Evolutionary conservation across 1,139 yeast species (phyloP).

Genomic region (Kodamaea alishanica): DNA sequence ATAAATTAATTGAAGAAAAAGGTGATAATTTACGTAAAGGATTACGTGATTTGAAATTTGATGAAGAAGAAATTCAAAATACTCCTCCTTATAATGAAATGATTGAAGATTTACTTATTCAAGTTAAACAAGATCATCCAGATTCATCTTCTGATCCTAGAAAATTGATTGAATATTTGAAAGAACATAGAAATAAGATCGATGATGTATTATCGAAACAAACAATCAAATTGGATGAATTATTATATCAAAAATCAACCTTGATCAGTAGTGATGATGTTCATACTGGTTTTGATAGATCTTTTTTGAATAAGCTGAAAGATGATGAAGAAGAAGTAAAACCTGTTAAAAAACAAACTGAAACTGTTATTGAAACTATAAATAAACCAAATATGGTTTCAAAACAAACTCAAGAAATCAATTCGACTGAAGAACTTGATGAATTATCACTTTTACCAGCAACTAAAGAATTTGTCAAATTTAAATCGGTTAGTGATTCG

Average conservation of each 20-base stretch:
- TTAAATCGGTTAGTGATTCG: conserved; percentile 46
- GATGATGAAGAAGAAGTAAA: conserved; percentile 20
- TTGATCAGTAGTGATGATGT: conserved; percentile 89
- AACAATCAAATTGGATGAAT: conserved; percentile 56
- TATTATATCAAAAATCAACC: conserved; percentile 65
- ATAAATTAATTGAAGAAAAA: conserved; percentile 31
- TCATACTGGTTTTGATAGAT: conserved; percentile 90
- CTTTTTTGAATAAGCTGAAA: conserved; percentile 64
- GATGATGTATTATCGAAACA: conserved; percentile 60
- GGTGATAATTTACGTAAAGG: conserved; percentile 43
- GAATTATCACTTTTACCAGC: conserved; percentile 46
- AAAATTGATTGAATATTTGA: conserved; percentile 39
- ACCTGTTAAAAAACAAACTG: conserved; percentile 11
- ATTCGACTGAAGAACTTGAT: conserved; percentile 25
- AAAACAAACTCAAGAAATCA: not conserved
- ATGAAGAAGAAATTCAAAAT: conserved; percentile 53
- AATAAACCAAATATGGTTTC: conserved; percentile 16
- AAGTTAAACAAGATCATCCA: conserved; percentile 56
- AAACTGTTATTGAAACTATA: conserved; percentile 29
- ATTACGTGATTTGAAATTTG: conserved; percentile 39
- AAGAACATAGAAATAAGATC: conserved; percentile 66
- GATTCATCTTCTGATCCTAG: conserved; percentile 46
- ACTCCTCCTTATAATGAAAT: conserved; percentile 86
- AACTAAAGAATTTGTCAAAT: conserved; percentile 61
- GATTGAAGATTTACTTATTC: conserved; percentile 84